Conservation (phyloP, 768 basidiomycete species). For the Hygrophoropsis aurantiaca region DNA sequence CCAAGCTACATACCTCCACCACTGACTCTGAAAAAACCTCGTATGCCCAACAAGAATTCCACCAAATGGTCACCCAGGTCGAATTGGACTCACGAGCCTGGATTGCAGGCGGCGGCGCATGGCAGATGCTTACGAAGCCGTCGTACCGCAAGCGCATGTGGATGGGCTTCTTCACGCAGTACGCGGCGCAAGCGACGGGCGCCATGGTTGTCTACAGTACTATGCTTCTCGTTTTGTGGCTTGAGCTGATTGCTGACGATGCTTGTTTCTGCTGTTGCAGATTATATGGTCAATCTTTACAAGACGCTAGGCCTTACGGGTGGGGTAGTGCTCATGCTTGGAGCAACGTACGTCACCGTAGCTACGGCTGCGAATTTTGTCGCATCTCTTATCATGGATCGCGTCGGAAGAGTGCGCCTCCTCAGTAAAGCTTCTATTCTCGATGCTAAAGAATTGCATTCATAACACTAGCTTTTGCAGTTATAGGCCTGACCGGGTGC, state of each 20-base stretch:
- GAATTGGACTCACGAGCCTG: conserved; percentile 6
- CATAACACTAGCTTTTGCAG: not conserved
- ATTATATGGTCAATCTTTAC: not conserved
- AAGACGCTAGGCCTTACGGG: not conserved
- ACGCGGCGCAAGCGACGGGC: not conserved
- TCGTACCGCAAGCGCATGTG: conserved; percentile 8
- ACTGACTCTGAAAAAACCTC: not conserved
- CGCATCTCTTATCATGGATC: too few relatives aligned
- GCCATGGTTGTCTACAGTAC: not conserved
- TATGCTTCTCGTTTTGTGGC: too few relatives aligned
- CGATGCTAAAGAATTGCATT: too few relatives aligned
- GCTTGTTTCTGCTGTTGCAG: not conserved
- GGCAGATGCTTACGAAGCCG: conserved; percentile 3
- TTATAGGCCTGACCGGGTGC: not conserved
- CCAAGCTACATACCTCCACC: not conserved
- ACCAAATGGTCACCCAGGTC: conserved; percentile 6
- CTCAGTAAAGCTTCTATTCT: too few relatives aligned
- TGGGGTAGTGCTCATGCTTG: too few relatives aligned
- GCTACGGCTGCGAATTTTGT: too few relatives aligned
- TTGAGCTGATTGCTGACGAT: too few relatives aligned
- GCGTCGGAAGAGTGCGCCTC: too few relatives aligned
- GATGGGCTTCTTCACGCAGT: conserved; percentile 1
- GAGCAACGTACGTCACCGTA: too few relatives aligned
- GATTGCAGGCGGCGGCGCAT: conserved; percentile 1
- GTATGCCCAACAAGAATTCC: conserved; percentile 1